Base-by-base conservation (phyloP, 202 grass and related monocot genomes). In the Brachypodium distachyon region DNA sequence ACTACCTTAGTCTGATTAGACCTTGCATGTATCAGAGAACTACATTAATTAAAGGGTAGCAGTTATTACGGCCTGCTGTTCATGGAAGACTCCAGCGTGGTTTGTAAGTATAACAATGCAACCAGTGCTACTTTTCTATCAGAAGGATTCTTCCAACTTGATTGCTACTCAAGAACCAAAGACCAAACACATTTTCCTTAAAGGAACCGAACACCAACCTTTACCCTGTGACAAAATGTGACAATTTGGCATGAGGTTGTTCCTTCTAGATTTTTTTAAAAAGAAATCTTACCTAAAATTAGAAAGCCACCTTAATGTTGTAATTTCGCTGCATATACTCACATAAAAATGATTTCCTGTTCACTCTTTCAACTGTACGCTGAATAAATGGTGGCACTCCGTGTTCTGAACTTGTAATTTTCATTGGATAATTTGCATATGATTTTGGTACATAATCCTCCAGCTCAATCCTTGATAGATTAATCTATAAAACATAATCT, bases 151-250 rank as follows among this genome's bases (percentile, higher is more conserved):
- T 65, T 75, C 64, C 76, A 64, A 80, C 62, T 84, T 88, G 81
- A 56, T 71, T 27, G 21, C 7, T 46, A 88, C 81, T 84, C 62
- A 75, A 80, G 81, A 64, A 70, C 29, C 11, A 64, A 18, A 19
- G 40, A 81, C 70, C 86, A 58, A 84, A 58, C 76, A 48, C 6
- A 56, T 81, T 72, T 76, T 81, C 60, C n/a, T 70, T 76, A 7
- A 57, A 76, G 62, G 26, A 76, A 69, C 58, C 69, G 29, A 70
- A 7, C 38, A 50, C 14, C 29, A 0, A 48, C 38, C 86, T 49
- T 41, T 73, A 3, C 1, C n/a, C 12, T 36, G 8, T 21, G 54
- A 57, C 28, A 48, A 77, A 65, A 56, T 64, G 38, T 49, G 32
- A 59, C 19, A 70, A 71, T 63, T 55, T 56, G 16, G 33, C 23